Percentiles rank a stretch among this genome's conserved stretches.
phyloP scores from a whole-genome alignment of 768 basidiomycete genomes.

The Boletales sp. region DNA sequence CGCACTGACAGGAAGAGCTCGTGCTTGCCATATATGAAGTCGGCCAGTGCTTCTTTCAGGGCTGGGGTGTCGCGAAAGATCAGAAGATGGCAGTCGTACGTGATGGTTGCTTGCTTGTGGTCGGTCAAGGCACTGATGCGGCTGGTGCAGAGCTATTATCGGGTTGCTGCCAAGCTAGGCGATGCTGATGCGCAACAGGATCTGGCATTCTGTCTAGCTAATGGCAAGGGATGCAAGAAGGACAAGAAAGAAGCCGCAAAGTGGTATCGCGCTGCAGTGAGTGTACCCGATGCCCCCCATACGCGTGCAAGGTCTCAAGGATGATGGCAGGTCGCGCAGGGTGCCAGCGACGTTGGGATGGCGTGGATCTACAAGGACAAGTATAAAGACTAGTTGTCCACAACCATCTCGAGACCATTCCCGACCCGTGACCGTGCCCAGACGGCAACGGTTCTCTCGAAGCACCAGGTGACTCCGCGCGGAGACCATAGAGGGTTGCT shows the following conservation, averaged over 20 bases:
- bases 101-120: slow-evolving; percentile 9
- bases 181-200: slow-evolving; percentile 87
- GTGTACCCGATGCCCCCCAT: slow-evolving; percentile 19
- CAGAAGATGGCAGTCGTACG: slow-evolving; percentile 86
- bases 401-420: neutral
- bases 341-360: slow-evolving; percentile 76
- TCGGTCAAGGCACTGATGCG: neutral
- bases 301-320: neutral
- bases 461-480: slow-evolving; percentile 8
- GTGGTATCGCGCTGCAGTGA: slow-evolving; percentile 86
- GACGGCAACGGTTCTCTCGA: slow-evolving; percentile 1
- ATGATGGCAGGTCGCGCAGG: slow-evolving; percentile 52
- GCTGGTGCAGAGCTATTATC: slow-evolving; percentile 67
- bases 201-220: slow-evolving; percentile 79
- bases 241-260: slow-evolving; percentile 81
- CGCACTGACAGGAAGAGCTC: slow-evolving; percentile 57
- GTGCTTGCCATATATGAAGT: slow-evolving; percentile 90
- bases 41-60: slow-evolving; percentile 89
- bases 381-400: slow-evolving; percentile 33
- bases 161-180: slow-evolving; percentile 77
- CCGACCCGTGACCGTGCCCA: neutral
- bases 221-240: slow-evolving; percentile 88
- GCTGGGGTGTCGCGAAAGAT: slow-evolving; percentile 86
- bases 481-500: slow-evolving; percentile 7
- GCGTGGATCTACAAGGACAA: slow-evolving; percentile 94